These are phyloP conservation scores for Pilobolus umbonatus DNA, from an alignment of 192 early-diverging fungal species.

Conservation along the genomic window DNA sequence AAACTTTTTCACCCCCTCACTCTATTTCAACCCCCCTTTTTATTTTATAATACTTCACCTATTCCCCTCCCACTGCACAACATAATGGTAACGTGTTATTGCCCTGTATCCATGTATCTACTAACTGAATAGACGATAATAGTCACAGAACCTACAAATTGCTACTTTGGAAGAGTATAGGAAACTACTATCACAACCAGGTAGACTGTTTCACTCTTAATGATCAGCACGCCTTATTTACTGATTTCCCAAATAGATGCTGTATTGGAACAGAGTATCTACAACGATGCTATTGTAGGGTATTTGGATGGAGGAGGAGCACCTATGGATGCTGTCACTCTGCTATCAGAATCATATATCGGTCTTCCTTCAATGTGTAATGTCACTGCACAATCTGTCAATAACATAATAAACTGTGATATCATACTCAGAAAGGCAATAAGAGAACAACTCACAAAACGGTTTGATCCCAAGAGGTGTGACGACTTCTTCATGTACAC, in stretches of 20 bases:
- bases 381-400: conserved; percentile 36
- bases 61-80: no score
- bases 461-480: conserved; percentile 52
- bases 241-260: conserved; percentile 23
- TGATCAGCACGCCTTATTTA: neutral
- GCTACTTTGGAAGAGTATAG: conserved; percentile 11
- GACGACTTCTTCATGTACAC: conserved; percentile 47
- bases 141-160: neutral
- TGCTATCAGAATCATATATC: conserved; percentile 45
- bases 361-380: conserved; percentile 53
- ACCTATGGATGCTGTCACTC: conserved; percentile 45
- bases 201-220: neutral
- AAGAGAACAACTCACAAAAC: conserved; percentile 52
- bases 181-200: conserved; percentile 15
- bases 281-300: conserved; percentile 25
- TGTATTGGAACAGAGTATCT: conserved; percentile 45
- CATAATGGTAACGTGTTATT: no score
- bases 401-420: conserved; percentile 34
- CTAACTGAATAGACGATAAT: no score
- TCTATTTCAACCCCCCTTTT: no score
- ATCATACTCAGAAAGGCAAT: conserved; percentile 46
- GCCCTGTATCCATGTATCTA: no score
- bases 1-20: no score
- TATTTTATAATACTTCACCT: no score
- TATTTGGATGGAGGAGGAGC: conserved; percentile 43